These are phyloP conservation scores for Chaetomidium leptoderma DNA, from an alignment of 495 filamentous ascomycete species.

Conservation along the genomic window DNA sequence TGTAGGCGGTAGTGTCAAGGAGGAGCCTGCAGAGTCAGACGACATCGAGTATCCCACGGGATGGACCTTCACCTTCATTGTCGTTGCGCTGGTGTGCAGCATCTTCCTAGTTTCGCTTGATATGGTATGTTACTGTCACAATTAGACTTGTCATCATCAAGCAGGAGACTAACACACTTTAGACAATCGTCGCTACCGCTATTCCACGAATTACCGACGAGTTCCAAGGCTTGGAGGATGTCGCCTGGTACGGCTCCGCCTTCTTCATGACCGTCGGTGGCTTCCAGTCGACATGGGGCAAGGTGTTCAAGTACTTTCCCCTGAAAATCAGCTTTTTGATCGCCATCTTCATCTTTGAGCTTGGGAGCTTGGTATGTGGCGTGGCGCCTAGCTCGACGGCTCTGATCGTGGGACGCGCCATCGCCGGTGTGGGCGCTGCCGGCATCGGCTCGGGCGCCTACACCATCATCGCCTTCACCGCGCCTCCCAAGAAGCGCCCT, in stretches of 20 bases:
- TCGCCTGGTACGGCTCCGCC: constrained; percentile 50
- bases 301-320: constrained; percentile 38
- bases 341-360: constrained; percentile 47
- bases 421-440: constrained; percentile 51
- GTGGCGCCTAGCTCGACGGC: constrained; percentile 51
- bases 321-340: constrained; percentile 43
- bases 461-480: constrained; percentile 44
- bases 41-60: constrained; percentile 34
- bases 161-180: neutral
- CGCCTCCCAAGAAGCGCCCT: constrained; percentile 44
- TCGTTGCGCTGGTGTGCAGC: constrained; percentile 46
- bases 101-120: constrained; percentile 52
- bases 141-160: neutral
- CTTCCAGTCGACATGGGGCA: constrained; percentile 40
- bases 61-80: constrained; percentile 35
- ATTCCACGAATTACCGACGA: constrained; percentile 44
- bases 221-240: constrained; percentile 43
- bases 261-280: constrained; percentile 39
- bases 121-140: constrained; percentile 34
- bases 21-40: constrained; percentile 15
- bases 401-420: constrained; percentile 55
- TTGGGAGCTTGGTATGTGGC: constrained; percentile 54
- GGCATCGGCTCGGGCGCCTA: constrained; percentile 41
- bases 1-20: constrained; percentile 49
- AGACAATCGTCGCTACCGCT: constrained; percentile 48